Conservation (phyloP, 495 filamentous ascomycete genomes). For the Neurospora sp. region DNA sequence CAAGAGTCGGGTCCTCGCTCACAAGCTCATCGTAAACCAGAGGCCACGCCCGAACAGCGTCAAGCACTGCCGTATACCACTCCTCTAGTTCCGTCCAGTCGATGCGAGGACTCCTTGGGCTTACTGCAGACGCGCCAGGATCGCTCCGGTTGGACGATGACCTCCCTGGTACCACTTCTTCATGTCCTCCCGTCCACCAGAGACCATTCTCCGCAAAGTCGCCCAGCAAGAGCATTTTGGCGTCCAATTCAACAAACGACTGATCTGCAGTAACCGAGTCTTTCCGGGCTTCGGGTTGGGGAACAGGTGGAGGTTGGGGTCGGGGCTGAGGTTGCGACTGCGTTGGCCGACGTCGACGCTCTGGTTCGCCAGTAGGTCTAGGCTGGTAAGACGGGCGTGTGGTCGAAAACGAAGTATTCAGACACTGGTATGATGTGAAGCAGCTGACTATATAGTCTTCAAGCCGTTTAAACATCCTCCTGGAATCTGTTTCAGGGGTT, state of each 20-base stretch:
- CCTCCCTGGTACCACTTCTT: conserved; percentile 27
- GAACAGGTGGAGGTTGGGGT: neutral
- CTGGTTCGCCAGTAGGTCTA: conserved; percentile 3
- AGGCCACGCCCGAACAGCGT: conserved; percentile 43
- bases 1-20: conserved; percentile 8
- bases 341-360: conserved; percentile 8
- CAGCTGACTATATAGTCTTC: conserved; percentile 65
- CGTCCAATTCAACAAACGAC: conserved; percentile 46
- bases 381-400: conserved; percentile 23
- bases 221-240: conserved; percentile 70
- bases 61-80: conserved; percentile 68
- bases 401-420: conserved; percentile 63
- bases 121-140: conserved; percentile 36
- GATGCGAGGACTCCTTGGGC: conserved; percentile 55
- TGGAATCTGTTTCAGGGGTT: conserved; percentile 20
- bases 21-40: conserved; percentile 45
- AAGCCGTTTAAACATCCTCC: conserved; percentile 54
- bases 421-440: conserved; percentile 57
- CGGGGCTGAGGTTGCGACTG: neutral
- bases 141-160: conserved; percentile 26
- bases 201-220: conserved; percentile 74
- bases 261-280: conserved; percentile 21
- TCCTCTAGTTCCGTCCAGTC: conserved; percentile 63
- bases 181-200: conserved; percentile 66
- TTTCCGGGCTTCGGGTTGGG: conserved; percentile 15